Evolutionary conservation across 1,284 basidiomycete species (phyloP), one percentile per base, ranked within the genome.

Genomic region (Malassezia sympodialis): DNA sequence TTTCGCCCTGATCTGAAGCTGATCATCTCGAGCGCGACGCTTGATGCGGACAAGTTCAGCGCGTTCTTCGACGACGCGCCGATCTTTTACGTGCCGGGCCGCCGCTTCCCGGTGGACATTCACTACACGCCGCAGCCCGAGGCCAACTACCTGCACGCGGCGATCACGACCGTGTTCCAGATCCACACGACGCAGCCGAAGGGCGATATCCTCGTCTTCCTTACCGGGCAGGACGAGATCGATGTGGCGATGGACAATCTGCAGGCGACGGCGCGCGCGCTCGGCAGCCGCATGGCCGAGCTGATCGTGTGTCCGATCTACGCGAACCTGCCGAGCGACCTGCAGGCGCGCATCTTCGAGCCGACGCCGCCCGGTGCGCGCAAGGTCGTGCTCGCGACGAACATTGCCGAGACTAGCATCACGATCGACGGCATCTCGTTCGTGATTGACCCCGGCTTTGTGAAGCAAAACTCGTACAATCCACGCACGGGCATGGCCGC

Each of bases 291-390:
- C 78, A 87, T 98, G 39, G 82, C 84, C 8, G 94, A 98, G 71
- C 80, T 98, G 50, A 85, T 98, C 54, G 82, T 98, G 49, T 96
- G 90, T 71, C 94, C 94, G 0, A 96, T 98, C 64, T 98, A 99
- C 72, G 91, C 94, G 59, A 96, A 96, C 73, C 77, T 99, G 30
- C 94, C 94, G 1, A 91, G 87, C 64, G 94, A 99, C 60, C 90
- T 96, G 90, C 94, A 99, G 76, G 87, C 90, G 31, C 96, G 96
- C 78, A 98, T 98, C 61, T 99, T 98, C 76, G 94, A 99, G 76
- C 91, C 93, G 1, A 98, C 94, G 7, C 93, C 94, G 0, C 86
- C 88, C 55, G 90, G 90, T 10, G 88, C 94, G 15, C 80, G 94
- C 52, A 99, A 98, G 77, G 79, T 79, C 39, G 93, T 98, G 15